Percentiles rank a stretch among this genome's conserved stretches.
Evolutionary conservation across 2,329 filamentous ascomycete species (phyloP).

Genomic region (Allantophomopsis lycopodina): DNA sequence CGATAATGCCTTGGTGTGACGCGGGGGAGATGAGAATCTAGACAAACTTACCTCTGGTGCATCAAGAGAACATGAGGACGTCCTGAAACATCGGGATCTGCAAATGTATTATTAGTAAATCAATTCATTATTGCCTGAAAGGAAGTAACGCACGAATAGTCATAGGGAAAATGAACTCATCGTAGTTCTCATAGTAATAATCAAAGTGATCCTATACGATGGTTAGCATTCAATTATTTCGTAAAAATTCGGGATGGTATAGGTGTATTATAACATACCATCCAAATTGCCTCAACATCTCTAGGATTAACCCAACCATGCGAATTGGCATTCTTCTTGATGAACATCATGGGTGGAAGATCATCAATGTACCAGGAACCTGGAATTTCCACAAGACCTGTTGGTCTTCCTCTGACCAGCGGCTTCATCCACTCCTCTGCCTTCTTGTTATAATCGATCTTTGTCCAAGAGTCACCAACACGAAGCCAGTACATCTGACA

Average conservation of each 20-base stretch:
- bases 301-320: constrained; percentile 40
- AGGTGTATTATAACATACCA: neutral
- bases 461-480: constrained; percentile 51
- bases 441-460: constrained; percentile 51
- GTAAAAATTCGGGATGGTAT: neutral
- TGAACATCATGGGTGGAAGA: constrained; percentile 59
- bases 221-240: neutral
- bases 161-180: constrained; percentile 66
- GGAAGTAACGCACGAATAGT: constrained; percentile 35
- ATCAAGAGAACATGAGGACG: constrained; percentile 60
- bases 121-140: too few species aligned
- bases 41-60: constrained; percentile 45
- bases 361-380: constrained; percentile 48
- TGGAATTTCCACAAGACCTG: constrained; percentile 53
- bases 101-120: too few species aligned
- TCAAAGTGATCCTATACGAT: constrained; percentile 43
- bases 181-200: constrained; percentile 65
- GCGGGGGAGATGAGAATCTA: neutral
- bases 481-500: constrained; percentile 50
- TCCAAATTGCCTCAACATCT: constrained; percentile 52
- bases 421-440: constrained; percentile 56
- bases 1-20: too few species aligned
- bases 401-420: constrained; percentile 40
- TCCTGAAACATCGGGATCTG: constrained; percentile 55
- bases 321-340: constrained; percentile 50